Percentiles rank a stretch among this genome's conserved stretches.
Evolutionary conservation across 2,329 filamentous ascomycete species (phyloP).

Genomic region (Claviceps sp.): DNA sequence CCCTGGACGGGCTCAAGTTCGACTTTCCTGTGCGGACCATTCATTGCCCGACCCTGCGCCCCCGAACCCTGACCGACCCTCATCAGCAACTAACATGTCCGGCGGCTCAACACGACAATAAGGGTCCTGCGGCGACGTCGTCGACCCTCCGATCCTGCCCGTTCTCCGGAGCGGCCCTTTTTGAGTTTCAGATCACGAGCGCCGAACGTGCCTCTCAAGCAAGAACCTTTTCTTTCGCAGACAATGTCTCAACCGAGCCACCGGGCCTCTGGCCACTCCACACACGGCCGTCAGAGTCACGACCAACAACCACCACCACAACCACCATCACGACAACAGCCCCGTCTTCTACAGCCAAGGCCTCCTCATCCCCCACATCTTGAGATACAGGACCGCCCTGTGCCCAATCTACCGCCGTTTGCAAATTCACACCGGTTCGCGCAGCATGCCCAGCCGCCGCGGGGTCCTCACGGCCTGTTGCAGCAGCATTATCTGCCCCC

Average conservation of each 20-base stretch:
- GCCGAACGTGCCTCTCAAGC: no score
- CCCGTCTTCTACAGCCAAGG: slow-evolving; percentile 2
- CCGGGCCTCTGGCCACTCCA: slow-evolving; percentile 2
- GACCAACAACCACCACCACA: background rate
- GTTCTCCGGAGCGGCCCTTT: no score
- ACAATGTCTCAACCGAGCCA: slow-evolving; percentile 19
- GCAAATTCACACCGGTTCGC: slow-evolving; percentile 12
- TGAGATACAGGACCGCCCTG: slow-evolving; percentile 3
- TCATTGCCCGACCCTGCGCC: no score
- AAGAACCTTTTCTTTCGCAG: background rate
- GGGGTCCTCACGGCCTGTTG: background rate
- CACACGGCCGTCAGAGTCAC: background rate
- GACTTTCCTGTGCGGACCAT: no score
- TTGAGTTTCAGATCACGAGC: no score
- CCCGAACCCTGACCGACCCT: no score
- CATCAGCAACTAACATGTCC: no score
- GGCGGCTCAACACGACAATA: no score
- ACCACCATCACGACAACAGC: slow-evolving; percentile 4
- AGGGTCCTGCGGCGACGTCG: no score
- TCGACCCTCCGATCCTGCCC: no score
- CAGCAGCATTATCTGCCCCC: slow-evolving; percentile 9
- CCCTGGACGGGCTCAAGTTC: no score
- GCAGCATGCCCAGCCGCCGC: slow-evolving; percentile 4
- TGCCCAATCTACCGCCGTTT: slow-evolving; percentile 1
- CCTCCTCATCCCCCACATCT: slow-evolving; percentile 11